These are phyloP conservation scores for Colletotrichum chrysophilum DNA, from an alignment of 2,329 filamentous ascomycete genomes.

Conservation along the genomic window DNA sequence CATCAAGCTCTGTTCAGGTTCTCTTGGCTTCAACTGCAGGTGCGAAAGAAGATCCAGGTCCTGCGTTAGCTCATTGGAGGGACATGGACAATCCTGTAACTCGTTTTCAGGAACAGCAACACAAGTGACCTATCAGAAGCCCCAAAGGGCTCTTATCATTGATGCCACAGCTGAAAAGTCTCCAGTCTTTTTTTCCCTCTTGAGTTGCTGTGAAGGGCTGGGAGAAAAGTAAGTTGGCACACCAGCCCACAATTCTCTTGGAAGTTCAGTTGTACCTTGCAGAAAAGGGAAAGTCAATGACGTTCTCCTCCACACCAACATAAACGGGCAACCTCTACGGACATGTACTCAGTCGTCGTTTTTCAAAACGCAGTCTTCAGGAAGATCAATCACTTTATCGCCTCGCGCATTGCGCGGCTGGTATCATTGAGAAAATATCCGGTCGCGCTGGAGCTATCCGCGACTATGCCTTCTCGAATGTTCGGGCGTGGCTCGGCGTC, in stretches of 20 bases:
- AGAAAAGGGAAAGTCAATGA: neutral
- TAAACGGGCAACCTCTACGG: neutral
- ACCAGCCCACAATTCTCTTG: neutral
- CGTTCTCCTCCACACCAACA: neutral
- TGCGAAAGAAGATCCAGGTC: neutral
- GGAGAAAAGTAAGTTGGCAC: neutral
- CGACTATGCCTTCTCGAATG: neutral
- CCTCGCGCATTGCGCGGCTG: neutral
- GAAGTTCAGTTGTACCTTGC: neutral
- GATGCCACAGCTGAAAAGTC: neutral
- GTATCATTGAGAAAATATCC: neutral
- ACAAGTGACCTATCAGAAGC: neutral
- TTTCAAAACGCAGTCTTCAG: neutral
- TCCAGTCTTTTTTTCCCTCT: neutral
- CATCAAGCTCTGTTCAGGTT: neutral
- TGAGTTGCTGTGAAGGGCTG: neutral
- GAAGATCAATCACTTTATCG: neutral
- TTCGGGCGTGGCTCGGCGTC: neutral
- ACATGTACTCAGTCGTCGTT: neutral
- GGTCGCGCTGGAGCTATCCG: neutral
- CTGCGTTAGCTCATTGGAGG: neutral
- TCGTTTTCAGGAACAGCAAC: neutral
- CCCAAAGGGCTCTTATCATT: neutral
- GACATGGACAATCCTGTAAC: neutral
- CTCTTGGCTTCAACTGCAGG: neutral